Percentiles rank a stretch among this genome's conserved stretches.
phyloP scores from a whole-genome alignment of 768 basidiomycete genomes.

The Mycena galopus region DNA sequence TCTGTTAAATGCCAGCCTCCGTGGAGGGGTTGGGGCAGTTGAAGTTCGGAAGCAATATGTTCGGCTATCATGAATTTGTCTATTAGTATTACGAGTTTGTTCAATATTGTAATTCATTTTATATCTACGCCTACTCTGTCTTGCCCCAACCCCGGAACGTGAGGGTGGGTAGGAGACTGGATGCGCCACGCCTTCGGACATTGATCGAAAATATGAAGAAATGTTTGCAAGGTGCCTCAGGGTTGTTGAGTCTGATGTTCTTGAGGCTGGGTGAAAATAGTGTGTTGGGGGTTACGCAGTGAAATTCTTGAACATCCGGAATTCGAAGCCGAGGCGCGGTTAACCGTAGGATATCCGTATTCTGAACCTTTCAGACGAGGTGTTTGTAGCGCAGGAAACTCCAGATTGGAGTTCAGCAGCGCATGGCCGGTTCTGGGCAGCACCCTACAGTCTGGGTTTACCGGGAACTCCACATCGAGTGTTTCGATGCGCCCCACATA shows the following conservation, averaged over 20 bases:
- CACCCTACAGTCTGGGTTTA: too few relatives aligned
- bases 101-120: too few relatives aligned
- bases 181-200: constrained; percentile 8
- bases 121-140: too few relatives aligned
- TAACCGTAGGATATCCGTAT: background rate
- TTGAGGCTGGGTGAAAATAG: background rate
- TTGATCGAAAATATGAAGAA: background rate
- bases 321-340: constrained; percentile 4
- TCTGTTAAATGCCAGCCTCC: too few relatives aligned
- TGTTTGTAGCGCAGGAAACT: background rate
- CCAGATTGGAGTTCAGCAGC: background rate
- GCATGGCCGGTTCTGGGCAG: background rate
- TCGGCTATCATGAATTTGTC: too few relatives aligned
- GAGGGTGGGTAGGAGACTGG: too few relatives aligned
- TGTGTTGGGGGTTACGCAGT: background rate
- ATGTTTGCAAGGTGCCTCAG: background rate
- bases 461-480: too few relatives aligned
- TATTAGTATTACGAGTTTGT: too few relatives aligned
- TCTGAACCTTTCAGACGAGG: background rate
- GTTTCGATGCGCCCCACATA: constrained; percentile 4
- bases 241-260: background rate
- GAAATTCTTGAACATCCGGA: background rate
- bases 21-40: too few relatives aligned
- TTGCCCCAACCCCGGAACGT: too few relatives aligned
- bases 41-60: too few relatives aligned